These are phyloP conservation scores for Rhizomucor pusillus DNA, from an alignment of 371 early-diverging fungal species.

Conservation along the genomic window DNA sequence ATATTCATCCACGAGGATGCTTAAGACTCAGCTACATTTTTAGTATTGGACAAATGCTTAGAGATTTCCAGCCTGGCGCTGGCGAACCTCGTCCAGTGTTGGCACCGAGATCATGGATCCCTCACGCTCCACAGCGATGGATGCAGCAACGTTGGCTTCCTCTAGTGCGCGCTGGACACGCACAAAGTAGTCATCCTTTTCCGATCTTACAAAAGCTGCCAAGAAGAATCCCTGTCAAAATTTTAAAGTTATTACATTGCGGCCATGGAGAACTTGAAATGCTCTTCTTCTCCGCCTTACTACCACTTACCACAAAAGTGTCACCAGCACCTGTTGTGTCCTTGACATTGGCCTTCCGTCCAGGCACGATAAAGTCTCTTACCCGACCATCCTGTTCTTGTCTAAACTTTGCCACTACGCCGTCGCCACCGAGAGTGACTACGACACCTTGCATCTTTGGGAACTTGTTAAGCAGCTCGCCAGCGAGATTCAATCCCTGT, in stretches of 20 bases:
- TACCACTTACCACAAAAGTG: slow-evolving; percentile 70
- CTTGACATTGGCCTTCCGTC: slow-evolving; percentile 46
- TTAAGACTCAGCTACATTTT: neutral
- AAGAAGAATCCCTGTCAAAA: slow-evolving; percentile 71
- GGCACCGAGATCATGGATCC: slow-evolving; percentile 71
- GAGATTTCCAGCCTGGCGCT: slow-evolving; percentile 7
- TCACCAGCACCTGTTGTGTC: slow-evolving; percentile 86
- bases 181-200: slow-evolving; percentile 31
- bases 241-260: neutral
- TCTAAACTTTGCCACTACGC: slow-evolving; percentile 54
- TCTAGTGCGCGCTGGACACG: slow-evolving; percentile 41
- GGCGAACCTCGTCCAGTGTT: slow-evolving; percentile 36
- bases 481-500: slow-evolving; percentile 35
- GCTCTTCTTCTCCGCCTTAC: neutral
- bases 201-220: slow-evolving; percentile 51
- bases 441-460: slow-evolving; percentile 58
- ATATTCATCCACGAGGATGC: no score
- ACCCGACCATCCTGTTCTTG: slow-evolving; percentile 21
- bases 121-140: slow-evolving; percentile 53
- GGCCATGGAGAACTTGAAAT: neutral
- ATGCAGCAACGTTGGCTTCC: slow-evolving; percentile 58
- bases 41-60: neutral
- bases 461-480: slow-evolving; percentile 34
- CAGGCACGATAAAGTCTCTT: slow-evolving; percentile 39
- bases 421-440: slow-evolving; percentile 74